These are phyloP conservation scores for Monosporozyma aquatica DNA, from an alignment of 805 yeast species.

Conservation along the genomic window DNA sequence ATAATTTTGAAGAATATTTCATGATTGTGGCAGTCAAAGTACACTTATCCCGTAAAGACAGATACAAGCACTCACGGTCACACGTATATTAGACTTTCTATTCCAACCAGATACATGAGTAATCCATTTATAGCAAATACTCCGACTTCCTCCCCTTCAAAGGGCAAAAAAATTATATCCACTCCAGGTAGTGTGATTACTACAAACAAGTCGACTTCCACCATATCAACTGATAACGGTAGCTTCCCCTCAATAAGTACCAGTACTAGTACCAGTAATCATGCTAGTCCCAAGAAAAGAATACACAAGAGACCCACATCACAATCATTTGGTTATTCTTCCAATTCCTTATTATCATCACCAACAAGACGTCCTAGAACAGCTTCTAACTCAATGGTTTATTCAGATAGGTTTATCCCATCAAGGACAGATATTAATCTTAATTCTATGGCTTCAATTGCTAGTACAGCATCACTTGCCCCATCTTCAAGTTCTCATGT, in stretches of 20 bases:
- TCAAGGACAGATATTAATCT: slow-evolving; percentile 76
- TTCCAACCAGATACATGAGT: too few species aligned
- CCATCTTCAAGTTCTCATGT: slow-evolving; percentile 8
- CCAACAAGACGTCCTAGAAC: slow-evolving; percentile 29
- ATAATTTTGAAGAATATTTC: too few species aligned
- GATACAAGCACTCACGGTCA: too few species aligned
- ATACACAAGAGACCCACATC: slow-evolving; percentile 10
- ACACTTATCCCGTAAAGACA: too few species aligned
- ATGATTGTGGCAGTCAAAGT: too few species aligned
- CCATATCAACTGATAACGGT: background rate
- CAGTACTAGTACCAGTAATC: background rate
- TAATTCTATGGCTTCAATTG: slow-evolving; percentile 66
- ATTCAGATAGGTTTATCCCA: slow-evolving; percentile 85
- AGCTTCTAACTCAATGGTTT: slow-evolving; percentile 31
- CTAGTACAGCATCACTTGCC: slow-evolving; percentile 21
- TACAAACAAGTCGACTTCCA: background rate
- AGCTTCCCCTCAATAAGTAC: background rate
- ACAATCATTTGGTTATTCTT: slow-evolving; percentile 9
- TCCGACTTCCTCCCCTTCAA: slow-evolving; percentile 26
- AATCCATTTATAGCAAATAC: slow-evolving; percentile 30
- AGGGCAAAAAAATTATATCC: background rate
- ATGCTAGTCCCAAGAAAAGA: background rate
- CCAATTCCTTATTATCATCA: slow-evolving; percentile 21
- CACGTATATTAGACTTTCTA: too few species aligned
- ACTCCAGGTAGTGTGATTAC: background rate